Conservation (phyloP, 2,329 filamentous ascomycete species). For the Paraphoma chrysanthemicola region DNA sequence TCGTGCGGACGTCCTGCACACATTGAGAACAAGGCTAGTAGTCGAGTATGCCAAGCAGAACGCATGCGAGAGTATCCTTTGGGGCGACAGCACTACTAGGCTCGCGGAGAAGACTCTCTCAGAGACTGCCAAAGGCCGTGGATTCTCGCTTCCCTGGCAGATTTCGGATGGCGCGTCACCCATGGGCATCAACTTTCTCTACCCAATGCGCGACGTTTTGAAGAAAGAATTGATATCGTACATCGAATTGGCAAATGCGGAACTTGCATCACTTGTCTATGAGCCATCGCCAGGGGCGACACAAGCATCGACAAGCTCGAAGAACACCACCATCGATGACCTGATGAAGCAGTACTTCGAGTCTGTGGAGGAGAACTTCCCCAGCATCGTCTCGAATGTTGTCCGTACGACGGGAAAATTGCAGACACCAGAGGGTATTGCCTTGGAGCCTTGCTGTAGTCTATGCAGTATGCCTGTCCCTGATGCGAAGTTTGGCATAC, state of each 20-base stretch:
- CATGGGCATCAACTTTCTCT: constrained; percentile 69
- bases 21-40: constrained; percentile 76
- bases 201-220: constrained; percentile 84
- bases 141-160: constrained; percentile 81
- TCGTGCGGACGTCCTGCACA: constrained; percentile 72
- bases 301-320: constrained; percentile 64
- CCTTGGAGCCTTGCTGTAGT: constrained; percentile 58
- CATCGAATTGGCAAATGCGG: constrained; percentile 60
- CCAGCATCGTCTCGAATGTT: constrained; percentile 93
- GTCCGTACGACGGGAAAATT: constrained; percentile 90
- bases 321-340: constrained; percentile 86
- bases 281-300: constrained; percentile 26
- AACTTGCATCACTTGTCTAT: constrained; percentile 55
- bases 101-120: constrained; percentile 86
- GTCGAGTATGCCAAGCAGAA: constrained; percentile 58
- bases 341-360: constrained; percentile 89
- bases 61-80: constrained; percentile 73
- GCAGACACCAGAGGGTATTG: constrained; percentile 52
- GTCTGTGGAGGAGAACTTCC: constrained; percentile 83
- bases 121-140: constrained; percentile 89
- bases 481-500: constrained; percentile 67
- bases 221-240: constrained; percentile 80
- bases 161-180: constrained; percentile 75
- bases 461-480: constrained; percentile 75
- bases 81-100: constrained; percentile 85